A percentile compares a stretch with the other conserved stretches of the same genome.
Conservation (phyloP, 1,284 basidiomycete species). For the Naganishia liquefaciens region DNA sequence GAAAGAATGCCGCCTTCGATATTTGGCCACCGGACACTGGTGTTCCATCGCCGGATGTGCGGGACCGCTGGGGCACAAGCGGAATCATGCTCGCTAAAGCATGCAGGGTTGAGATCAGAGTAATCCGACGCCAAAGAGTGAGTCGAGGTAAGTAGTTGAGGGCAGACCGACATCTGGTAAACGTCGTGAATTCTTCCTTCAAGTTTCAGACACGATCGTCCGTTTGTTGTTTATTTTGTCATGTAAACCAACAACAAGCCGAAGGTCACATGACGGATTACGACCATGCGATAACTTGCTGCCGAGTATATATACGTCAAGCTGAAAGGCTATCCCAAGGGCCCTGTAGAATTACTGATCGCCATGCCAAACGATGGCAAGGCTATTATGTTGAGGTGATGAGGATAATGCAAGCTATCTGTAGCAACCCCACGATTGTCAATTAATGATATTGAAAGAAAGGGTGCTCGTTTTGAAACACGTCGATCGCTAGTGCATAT, state of each 20-base stretch:
- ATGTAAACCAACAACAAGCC: constrained; percentile 3
- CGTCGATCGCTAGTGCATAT: no score
- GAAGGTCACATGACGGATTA: neutral
- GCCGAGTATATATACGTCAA: no score
- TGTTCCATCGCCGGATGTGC: constrained; percentile 1
- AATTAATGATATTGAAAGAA: no score
- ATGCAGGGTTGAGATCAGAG: neutral
- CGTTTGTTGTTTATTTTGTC: constrained; percentile 18
- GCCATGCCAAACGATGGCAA: no score
- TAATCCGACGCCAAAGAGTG: neutral
- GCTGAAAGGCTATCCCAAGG: no score
- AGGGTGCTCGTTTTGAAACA: no score
- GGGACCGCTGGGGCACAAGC: constrained; percentile 21
- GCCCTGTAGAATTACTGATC: no score
- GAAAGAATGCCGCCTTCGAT: constrained; percentile 31
- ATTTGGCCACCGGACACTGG: constrained; percentile 23
- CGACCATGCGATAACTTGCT: neutral
- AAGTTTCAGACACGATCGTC: neutral
- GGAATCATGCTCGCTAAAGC: constrained; percentile 12
- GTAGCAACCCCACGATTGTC: no score
- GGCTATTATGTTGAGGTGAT: no score
- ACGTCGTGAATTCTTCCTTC: neutral
- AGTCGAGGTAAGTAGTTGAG: neutral
- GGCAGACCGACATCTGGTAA: neutral
- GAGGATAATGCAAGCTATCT: no score